These are phyloP conservation scores for Phytophthora pisi DNA, from an alignment of 352 stramenopile genomes.

Conservation along the genomic window DNA sequence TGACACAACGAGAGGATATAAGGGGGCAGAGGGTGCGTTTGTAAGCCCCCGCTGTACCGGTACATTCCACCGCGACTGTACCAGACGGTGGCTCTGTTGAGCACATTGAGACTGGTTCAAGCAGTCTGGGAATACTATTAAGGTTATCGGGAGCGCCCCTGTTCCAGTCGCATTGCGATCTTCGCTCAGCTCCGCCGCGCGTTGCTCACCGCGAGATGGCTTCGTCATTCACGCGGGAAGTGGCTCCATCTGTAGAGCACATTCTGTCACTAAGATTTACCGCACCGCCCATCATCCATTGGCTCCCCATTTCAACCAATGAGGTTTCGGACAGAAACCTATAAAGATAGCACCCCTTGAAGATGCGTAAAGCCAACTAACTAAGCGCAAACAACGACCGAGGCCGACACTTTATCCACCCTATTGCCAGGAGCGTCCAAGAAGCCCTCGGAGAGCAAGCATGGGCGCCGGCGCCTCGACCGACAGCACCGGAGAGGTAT, in stretches of 20 bases:
- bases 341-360: background rate
- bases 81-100: background rate
- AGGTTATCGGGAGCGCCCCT: too few species aligned
- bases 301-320: background rate
- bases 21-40: background rate
- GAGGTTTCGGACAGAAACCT: background rate
- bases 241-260: background rate
- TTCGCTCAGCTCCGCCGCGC: background rate
- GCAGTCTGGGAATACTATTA: background rate
- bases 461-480: constrained; percentile 51
- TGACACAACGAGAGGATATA: background rate
- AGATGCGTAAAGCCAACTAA: constrained; percentile 9
- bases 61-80: background rate
- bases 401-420: background rate
- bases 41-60: background rate
- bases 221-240: background rate
- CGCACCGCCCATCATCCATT: background rate
- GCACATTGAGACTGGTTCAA: background rate
- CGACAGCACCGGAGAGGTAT: constrained; percentile 38
- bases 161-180: background rate
- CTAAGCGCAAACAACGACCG: constrained; percentile 5
- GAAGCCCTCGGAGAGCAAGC: constrained; percentile 6
- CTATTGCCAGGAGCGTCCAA: background rate
- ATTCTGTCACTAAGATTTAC: background rate
- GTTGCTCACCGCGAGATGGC: background rate